phyloP scores from a whole-genome alignment of 2,329 filamentous ascomycete species.

The Ilyonectria sp. region DNA sequence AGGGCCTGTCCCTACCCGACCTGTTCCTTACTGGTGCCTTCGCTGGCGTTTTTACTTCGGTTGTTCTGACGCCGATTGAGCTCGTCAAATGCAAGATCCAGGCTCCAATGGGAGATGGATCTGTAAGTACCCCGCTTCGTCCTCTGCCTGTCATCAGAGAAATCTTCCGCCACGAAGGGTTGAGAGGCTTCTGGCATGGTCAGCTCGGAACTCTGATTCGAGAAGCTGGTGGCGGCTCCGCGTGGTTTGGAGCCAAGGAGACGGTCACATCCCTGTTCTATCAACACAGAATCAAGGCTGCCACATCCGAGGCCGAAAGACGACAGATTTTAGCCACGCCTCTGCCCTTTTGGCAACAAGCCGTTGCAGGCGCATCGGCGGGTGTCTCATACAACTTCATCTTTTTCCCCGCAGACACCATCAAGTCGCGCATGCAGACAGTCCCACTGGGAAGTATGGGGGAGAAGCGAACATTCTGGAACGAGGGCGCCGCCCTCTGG shows the following conservation, averaged over 20 bases:
- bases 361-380: conserved; percentile 87
- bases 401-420: conserved; percentile 97
- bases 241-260: conserved; percentile 96
- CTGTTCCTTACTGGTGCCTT: conserved; percentile 87
- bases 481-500: conserved; percentile 83
- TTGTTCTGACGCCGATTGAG: conserved; percentile 95
- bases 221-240: conserved; percentile 92
- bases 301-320: conserved; percentile 57
- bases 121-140: conserved; percentile 65
- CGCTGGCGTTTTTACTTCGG: conserved; percentile 89
- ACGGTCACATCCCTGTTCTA: conserved; percentile 81
- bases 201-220: conserved; percentile 94
- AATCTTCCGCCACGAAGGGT: conserved; percentile 85
- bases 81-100: conserved; percentile 99
- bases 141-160: conserved; percentile 82
- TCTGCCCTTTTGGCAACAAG: conserved; percentile 88
- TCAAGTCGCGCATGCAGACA: conserved; percentile 98
- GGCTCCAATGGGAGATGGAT: conserved; percentile 70
- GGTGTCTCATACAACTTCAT: conserved; percentile 97
- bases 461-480: conserved; percentile 77
- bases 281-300: conserved; percentile 64
- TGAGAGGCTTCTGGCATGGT: conserved; percentile 94
- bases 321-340: conserved; percentile 63
- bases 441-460: conserved; percentile 74
- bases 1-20: conserved; percentile 80